Percentiles rank a stretch among this genome's conserved stretches.
phyloP scores from a whole-genome alignment of 805 yeast species.

The Ogataea minuta region DNA sequence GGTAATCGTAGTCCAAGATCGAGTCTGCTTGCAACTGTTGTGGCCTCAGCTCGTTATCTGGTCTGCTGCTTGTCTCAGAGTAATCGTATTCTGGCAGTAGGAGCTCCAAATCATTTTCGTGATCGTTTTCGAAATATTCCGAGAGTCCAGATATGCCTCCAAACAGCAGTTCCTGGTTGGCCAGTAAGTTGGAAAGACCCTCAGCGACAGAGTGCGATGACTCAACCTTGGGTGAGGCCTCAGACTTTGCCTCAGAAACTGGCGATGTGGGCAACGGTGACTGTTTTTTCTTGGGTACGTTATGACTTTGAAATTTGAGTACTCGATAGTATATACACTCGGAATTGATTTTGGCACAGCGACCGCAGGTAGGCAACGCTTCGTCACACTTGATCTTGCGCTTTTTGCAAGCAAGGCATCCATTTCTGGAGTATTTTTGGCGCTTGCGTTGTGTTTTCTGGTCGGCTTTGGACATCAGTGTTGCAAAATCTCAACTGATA shows the following conservation, averaged over 20 bases:
- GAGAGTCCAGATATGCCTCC: slow-evolving; percentile 21
- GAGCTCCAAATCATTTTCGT: slow-evolving; percentile 9
- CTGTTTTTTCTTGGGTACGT: not conserved
- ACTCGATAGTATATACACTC: slow-evolving; percentile 35
- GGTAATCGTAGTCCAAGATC: slow-evolving; percentile 22
- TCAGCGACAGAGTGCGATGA: slow-evolving; percentile 9
- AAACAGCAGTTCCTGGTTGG: slow-evolving; percentile 26
- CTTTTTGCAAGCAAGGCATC: slow-evolving; percentile 41
- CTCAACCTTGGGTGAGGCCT: not conserved
- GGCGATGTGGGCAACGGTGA: not conserved
- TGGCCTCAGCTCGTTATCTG: not conserved
- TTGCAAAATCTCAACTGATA: not conserved
- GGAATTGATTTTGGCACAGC: slow-evolving; percentile 35
- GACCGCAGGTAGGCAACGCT: slow-evolving; percentile 34
- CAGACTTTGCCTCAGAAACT: not conserved
- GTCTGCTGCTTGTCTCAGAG: not conserved
- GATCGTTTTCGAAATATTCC: slow-evolving; percentile 14
- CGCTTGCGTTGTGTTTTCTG: slow-evolving; percentile 24
- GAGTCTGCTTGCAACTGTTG: not conserved
- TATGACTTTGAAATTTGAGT: slow-evolving; percentile 27
- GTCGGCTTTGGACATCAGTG: slow-evolving; percentile 2
- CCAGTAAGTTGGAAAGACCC: slow-evolving; percentile 17
- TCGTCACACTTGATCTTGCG: slow-evolving; percentile 40
- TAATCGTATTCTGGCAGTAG: slow-evolving; percentile 15
- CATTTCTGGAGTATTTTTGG: slow-evolving; percentile 39